A percentile compares a stretch with the other conserved stretches of the same genome.
Evolutionary conservation across 2,329 filamentous ascomycete species (phyloP).

Genomic region (Fusarium aywerte): DNA sequence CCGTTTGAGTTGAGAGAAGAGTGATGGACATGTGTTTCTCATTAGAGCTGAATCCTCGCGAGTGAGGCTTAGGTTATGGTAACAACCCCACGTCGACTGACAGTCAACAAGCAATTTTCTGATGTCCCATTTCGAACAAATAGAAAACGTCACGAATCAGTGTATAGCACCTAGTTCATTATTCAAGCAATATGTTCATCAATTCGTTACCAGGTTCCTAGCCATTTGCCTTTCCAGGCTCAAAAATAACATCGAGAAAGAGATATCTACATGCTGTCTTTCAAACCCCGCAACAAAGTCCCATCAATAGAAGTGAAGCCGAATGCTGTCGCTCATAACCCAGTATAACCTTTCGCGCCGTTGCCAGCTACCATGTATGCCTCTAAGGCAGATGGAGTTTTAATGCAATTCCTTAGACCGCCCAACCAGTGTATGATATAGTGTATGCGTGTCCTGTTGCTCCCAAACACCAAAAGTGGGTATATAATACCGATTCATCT

Average conservation of each 20-base stretch:
- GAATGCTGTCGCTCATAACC: slow-evolving; percentile 20
- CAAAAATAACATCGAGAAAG: slow-evolving; percentile 20
- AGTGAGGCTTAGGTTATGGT: not conserved
- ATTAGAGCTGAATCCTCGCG: not conserved
- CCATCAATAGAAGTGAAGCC: slow-evolving; percentile 9
- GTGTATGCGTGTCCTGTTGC: slow-evolving; percentile 23
- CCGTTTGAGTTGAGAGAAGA: not conserved
- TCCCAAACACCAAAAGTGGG: slow-evolving; percentile 22
- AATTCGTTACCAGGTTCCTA: slow-evolving; percentile 24
- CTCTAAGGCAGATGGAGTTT: slow-evolving; percentile 37
- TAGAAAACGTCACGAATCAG: not conserved
- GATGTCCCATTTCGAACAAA: not conserved
- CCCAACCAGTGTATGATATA: slow-evolving; percentile 24
- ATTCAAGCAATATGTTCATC: slow-evolving; percentile 21
- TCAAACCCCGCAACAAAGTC: not conserved
- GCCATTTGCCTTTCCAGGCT: not conserved
- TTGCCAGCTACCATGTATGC: slow-evolving; percentile 34
- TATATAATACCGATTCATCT: slow-evolving; percentile 16
- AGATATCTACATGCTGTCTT: slow-evolving; percentile 23
- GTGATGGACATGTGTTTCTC: slow-evolving; percentile 23
- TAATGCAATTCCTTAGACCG: slow-evolving; percentile 28
- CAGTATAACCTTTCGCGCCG: slow-evolving; percentile 20
- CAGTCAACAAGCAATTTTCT: not conserved
- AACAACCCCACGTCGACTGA: too few species aligned
- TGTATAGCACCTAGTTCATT: too few species aligned